Conservation (phyloP, 1,139 yeast species). For the Protomyces inouyei region DNA sequence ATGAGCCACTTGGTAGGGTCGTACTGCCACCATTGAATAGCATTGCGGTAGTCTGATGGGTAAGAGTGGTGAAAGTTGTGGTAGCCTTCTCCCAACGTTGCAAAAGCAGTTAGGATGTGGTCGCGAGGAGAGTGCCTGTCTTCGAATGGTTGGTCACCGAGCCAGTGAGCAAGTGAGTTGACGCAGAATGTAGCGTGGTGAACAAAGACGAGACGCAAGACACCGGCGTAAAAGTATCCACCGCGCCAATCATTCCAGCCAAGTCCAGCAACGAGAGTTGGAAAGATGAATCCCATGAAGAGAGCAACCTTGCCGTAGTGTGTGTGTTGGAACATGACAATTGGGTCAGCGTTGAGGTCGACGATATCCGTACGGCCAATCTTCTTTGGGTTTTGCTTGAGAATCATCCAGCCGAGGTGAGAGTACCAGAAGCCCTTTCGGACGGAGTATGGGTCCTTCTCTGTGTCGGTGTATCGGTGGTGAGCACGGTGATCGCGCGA, state of each 20-base stretch:
- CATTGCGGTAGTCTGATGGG: conserved; percentile 97
- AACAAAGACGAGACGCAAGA: conserved; percentile 72
- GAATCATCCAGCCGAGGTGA: conserved; percentile 97
- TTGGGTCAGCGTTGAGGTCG: conserved; percentile 84
- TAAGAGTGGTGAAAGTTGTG: conserved; percentile 99
- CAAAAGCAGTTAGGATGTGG: conserved; percentile 87
- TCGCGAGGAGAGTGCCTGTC: conserved; percentile 97
- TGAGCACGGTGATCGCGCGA: conserved; percentile 94
- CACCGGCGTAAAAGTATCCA: conserved; percentile 87
- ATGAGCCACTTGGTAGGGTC: conserved; percentile 90
- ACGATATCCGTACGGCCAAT: conserved; percentile 95
- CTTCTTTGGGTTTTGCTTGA: conserved; percentile 86
- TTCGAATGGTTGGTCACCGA: conserved; percentile 91
- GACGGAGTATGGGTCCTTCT: conserved; percentile 96
- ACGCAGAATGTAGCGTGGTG: conserved; percentile 99
- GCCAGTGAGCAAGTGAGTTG: conserved; percentile 97
- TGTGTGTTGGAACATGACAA: conserved; percentile 88
- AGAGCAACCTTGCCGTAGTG: conserved; percentile 72
- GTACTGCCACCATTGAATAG: conserved; percentile 96
- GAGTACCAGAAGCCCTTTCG: conserved; percentile 92
- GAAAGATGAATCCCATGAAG: conserved; percentile 64
- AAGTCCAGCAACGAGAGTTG: conserved; percentile 69
- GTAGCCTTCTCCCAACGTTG: conserved; percentile 97
- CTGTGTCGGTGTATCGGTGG: conserved; percentile 95
- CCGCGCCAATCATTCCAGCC: conserved; percentile 89